Evolutionary conservation across 352 stramenopile species (phyloP).

Genomic region (Globisporangium middletonii): DNA sequence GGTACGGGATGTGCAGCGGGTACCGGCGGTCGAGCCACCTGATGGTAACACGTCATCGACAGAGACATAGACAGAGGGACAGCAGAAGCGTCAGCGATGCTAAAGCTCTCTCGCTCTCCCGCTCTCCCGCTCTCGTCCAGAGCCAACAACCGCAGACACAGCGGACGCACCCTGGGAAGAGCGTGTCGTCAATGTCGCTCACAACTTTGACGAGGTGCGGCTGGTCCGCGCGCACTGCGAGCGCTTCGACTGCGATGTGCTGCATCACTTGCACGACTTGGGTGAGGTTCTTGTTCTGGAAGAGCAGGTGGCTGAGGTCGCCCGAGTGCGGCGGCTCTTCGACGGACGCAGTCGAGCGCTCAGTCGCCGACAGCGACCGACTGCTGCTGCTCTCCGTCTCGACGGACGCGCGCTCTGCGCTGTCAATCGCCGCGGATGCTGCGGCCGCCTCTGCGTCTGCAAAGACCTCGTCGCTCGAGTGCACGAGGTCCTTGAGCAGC

Average conservation of each 20-base stretch:
- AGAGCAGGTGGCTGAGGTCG: slow-evolving; percentile 75
- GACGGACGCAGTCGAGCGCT: neutral
- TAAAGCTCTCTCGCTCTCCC: too few relatives aligned
- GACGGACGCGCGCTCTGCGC: too few relatives aligned
- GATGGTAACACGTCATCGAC: too few relatives aligned
- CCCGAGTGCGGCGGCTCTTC: slow-evolving; percentile 56
- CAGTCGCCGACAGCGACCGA: neutral
- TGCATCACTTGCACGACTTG: slow-evolving; percentile 80
- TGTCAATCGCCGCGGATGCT: too few relatives aligned
- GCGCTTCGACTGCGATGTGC: slow-evolving; percentile 71
- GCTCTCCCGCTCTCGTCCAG: too few relatives aligned
- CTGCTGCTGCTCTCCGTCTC: neutral
- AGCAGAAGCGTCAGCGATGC: too few relatives aligned
- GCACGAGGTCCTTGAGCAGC: slow-evolving; percentile 75
- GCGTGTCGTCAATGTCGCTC: slow-evolving; percentile 85
- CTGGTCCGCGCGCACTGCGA: slow-evolving; percentile 53
- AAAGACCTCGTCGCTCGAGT: slow-evolving; percentile 53
- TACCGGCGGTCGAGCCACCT: slow-evolving; percentile 70
- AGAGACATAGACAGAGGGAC: too few relatives aligned
- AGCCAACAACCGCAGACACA: neutral
- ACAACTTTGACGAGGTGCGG: slow-evolving; percentile 77
- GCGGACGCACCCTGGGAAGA: slow-evolving; percentile 53
- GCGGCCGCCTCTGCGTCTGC: slow-evolving; percentile 11
- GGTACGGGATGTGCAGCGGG: slow-evolving; percentile 72
- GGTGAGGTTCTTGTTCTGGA: slow-evolving; percentile 69